A percentile compares a stretch with the other conserved stretches of the same genome.
Evolutionary conservation across 441 rosid genomes (phyloP).

Genomic region (Melastoma candidum): DNA sequence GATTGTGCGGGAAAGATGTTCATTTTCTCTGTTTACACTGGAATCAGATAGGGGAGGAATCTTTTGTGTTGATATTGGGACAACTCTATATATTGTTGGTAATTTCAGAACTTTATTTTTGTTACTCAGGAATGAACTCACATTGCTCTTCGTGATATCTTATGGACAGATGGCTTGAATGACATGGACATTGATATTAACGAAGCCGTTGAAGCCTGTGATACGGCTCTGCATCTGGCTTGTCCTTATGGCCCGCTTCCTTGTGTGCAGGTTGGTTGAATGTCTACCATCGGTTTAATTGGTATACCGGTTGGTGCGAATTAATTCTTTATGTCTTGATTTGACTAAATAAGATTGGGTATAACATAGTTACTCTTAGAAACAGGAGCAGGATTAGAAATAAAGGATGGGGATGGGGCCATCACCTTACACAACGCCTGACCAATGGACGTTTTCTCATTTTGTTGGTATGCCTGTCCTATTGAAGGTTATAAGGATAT

Average conservation of each 20-base stretch:
- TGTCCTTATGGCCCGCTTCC: conserved; percentile 76
- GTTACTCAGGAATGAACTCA: background rate
- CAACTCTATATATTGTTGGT: background rate
- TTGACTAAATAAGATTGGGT: conserved; percentile 3
- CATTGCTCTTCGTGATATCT: background rate
- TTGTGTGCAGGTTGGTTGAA: conserved; percentile 54
- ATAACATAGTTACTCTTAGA: conserved; percentile 63
- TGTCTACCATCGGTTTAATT: background rate
- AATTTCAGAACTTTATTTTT: no score
- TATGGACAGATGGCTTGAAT: conserved; percentile 44
- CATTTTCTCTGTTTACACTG: no score
- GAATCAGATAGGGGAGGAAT: no score
- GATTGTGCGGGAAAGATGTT: no score
- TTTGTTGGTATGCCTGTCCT: background rate
- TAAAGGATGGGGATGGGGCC: conserved; percentile 78
- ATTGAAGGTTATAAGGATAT: conserved; percentile 59
- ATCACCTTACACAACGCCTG: conserved; percentile 87
- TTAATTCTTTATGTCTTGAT: background rate
- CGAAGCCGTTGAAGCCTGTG: conserved; percentile 78
- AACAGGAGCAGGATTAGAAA: conserved; percentile 75
- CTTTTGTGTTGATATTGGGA: background rate
- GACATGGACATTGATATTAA: conserved; percentile 38
- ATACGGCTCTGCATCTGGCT: conserved; percentile 77
- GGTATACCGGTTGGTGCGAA: background rate
- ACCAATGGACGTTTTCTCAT: background rate